Evolutionary conservation across 2,329 filamentous ascomycete genomes (phyloP).

Genomic region (Fusarium goolgardi): DNA sequence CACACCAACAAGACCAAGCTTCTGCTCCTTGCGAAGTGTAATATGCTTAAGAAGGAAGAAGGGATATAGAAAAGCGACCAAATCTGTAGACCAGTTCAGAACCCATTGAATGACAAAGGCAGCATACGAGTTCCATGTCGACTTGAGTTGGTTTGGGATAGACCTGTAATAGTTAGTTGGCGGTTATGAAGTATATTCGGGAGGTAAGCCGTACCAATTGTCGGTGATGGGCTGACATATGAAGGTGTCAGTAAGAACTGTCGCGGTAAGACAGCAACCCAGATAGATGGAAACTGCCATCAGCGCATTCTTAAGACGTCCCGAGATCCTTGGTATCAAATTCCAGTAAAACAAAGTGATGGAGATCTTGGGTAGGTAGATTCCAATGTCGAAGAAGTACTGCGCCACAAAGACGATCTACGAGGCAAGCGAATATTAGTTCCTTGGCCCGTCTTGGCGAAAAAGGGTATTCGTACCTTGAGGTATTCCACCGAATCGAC

Average conservation of each 20-base stretch:
- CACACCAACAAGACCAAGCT: constrained; percentile 14
- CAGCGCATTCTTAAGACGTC: neutral
- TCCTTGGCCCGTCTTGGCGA: neutral
- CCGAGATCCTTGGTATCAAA: constrained; percentile 8
- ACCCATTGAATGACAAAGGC: constrained; percentile 16
- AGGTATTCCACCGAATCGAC: constrained; percentile 13
- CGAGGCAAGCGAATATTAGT: neutral
- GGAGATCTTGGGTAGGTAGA: constrained; percentile 21
- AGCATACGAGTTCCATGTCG: constrained; percentile 21
- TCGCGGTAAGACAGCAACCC: neutral
- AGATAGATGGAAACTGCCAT: constrained; percentile 12
- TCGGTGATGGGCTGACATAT: constrained; percentile 10
- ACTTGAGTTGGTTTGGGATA: constrained; percentile 16
- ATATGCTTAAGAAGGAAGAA: constrained; percentile 24
- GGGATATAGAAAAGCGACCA: constrained; percentile 9
- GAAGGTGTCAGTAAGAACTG: constrained; percentile 15
- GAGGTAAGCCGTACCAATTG: neutral
- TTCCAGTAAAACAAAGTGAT: constrained; percentile 26
- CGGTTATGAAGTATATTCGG: accelerated
- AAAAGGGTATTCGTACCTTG: neutral
- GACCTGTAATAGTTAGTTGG: neutral
- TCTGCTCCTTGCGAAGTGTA: constrained; percentile 10
- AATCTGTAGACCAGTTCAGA: constrained; percentile 19
- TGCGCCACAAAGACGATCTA: constrained; percentile 18
- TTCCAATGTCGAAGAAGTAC: constrained; percentile 20